Evolutionary conservation across 192 early-diverging fungal genomes (phyloP), one percentile per base, ranked within the genome.

Genomic region (Rhizophagus clarus): DNA sequence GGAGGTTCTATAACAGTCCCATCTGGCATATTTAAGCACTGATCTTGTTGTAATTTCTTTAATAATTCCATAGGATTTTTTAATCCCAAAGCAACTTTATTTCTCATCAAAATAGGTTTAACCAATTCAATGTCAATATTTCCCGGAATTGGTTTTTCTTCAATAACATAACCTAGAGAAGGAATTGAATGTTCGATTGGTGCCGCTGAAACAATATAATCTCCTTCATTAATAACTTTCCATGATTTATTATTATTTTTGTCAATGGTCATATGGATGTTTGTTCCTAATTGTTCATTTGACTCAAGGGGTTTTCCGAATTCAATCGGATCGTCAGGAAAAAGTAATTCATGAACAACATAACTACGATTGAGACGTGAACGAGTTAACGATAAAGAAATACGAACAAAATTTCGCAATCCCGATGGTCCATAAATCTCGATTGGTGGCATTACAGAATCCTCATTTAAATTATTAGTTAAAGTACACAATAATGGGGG

Each of bases 161-260:
- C 45, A 26, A 90, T 49, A 1, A 88, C 72, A 75, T 84, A 91
- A 2, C 90, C 90, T 4, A 91, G 62, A n/a, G 82, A 82, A 9
- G 90, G 88, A 61, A 90, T 86, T 7, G 85, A 85, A 72, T 91
- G 90, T 11, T 68, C 17, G 24, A 91, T 89, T 14, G 85, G 84
- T 2, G 82, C 81, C 5, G 86, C 88, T 20, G 74, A n/a, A 0
- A 90, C 84, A 14, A 63, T 82, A 60, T 73, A 82, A 1, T 67
- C 42, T 6, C 72, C 74, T 0, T 66, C 26, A 24, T 60, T 26
- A 40, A 62, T 47, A 37, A 81, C 51, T 62, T 15, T 40, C 66
- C 75, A 84, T 14, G 42, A 45, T 28, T 5, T 3, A 68, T 77
- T 77, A 74, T 11, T 78, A 62, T n/a, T 77, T 69, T 60, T 81